A percentile compares a stretch with the other conserved stretches of the same genome.
phyloP scores from a whole-genome alignment of 257 asterid genomes.

The Striga asiatica region DNA sequence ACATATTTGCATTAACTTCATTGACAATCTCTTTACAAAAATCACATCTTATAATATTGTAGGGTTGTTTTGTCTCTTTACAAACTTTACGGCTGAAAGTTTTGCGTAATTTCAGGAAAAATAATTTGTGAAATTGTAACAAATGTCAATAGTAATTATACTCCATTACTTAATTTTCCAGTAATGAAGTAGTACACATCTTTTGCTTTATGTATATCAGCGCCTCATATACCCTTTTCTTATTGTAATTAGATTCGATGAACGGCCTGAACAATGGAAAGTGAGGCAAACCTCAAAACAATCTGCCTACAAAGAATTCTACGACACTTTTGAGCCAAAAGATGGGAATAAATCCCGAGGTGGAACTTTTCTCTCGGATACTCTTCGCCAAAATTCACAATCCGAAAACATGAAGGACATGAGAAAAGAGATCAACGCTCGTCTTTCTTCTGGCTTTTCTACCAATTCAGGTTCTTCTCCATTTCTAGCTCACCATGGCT shows the following conservation, averaged over 20 bases:
- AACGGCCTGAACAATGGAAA: slow-evolving; percentile 77
- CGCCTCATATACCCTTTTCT: slow-evolving; percentile 1
- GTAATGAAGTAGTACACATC: too few relatives aligned
- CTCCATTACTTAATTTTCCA: too few relatives aligned
- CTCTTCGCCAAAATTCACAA: slow-evolving; percentile 36
- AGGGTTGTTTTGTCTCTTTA: too few relatives aligned
- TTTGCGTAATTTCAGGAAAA: background rate
- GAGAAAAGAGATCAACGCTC: slow-evolving; percentile 60
- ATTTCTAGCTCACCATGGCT: slow-evolving; percentile 64
- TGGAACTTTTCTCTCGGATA: slow-evolving; percentile 47
- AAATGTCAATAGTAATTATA: too few relatives aligned
- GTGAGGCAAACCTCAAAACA: slow-evolving; percentile 63
- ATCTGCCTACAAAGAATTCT: slow-evolving; percentile 60
- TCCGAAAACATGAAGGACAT: slow-evolving; percentile 61
- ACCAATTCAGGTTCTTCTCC: slow-evolving; percentile 30
- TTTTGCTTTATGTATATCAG: too few relatives aligned
- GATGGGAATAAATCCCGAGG: slow-evolving; percentile 36
- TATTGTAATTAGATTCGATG: slow-evolving; percentile 39
- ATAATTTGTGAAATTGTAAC: background rate
- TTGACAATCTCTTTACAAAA: too few relatives aligned
- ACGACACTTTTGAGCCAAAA: slow-evolving; percentile 58
- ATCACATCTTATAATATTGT: too few relatives aligned
- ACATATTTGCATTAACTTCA: too few relatives aligned
- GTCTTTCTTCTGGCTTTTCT: slow-evolving; percentile 32
- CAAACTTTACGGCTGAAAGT: background rate